Base-by-base conservation (phyloP, 2,329 filamentous ascomycete species). In the Nemania bipapillata region DNA sequence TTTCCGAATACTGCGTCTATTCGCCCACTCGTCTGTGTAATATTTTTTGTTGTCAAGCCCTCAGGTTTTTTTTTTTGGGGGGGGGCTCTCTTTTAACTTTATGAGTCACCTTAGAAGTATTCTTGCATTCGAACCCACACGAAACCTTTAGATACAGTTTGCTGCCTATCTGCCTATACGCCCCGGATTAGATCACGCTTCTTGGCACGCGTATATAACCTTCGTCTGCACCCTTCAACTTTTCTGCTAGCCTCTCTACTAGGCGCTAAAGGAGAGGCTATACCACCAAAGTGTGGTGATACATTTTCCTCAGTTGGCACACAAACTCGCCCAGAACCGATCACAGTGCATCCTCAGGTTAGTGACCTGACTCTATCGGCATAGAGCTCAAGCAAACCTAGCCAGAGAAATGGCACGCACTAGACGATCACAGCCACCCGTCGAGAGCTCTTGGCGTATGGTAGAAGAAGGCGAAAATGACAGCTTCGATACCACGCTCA, bases 401-500 rank as follows among this genome's bases (percentile, higher is more conserved):
- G 3, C 22, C 52, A 30, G 9, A 63, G n/a, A 66, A 37, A 77
- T 77, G 76, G 71, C 69, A 52, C 68, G 71, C 65, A 72, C 72
- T 2, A 73, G 70, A 54, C 66, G 69, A 61, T 67, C 69, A 20
- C 63, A 70, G 17, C 74, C 83, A 17, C 82, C 83, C 40, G 81
- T 87, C 49, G 85, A 86, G 70, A 83, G 84, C 71, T 89, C 86
- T 22, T 89, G 87, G 87, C 86, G 87, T 72, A 83, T 89, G 79
- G 86, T 89, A 12, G 87, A 89, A 66, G 86, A 85, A 63, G 80
- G 83, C 74, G 86, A 88, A 64, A 84, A 88, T 76, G 86, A 89
- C 74, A 88, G 86, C 74, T 89, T 89, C 75, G 86, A 87, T 72
- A 87, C 86, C 5, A 83, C 84, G 9, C 80, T 87, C 62, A 78